phyloP scores from a whole-genome alignment of 139 green algal species.

The Volvox africanus region DNA sequence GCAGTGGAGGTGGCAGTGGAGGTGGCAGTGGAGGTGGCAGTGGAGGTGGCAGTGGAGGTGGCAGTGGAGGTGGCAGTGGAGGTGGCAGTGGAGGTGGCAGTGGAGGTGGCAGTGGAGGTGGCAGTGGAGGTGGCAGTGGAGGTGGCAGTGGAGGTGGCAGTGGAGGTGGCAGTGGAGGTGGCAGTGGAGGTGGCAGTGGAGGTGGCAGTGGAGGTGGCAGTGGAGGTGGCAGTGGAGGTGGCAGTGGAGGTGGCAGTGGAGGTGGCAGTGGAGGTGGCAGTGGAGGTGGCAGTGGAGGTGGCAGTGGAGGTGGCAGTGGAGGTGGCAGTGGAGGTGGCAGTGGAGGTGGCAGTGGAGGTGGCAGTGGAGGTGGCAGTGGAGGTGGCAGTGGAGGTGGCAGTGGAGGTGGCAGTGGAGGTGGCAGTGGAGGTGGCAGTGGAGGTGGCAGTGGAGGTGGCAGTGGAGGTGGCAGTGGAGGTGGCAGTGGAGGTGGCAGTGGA shows the following conservation, averaged over 20 bases:
- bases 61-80: no score
- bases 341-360: background rate
- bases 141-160: no score
- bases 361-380: background rate
- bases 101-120: no score
- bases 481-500: background rate
- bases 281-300: background rate
- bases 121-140: no score
- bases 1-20: no score
- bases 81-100: no score
- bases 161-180: no score
- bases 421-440: background rate
- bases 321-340: background rate
- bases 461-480: conserved; percentile 1
- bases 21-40: no score
- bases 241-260: background rate
- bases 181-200: no score
- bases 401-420: background rate
- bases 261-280: background rate
- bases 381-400: background rate
- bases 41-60: no score
- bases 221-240: no score
- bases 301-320: background rate
- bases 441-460: background rate
- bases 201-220: no score